A percentile compares a stretch with the other conserved stretches of the same genome.
phyloP scores from a whole-genome alignment of 192 early-diverging fungal species.

The Backusella australiensis region DNA sequence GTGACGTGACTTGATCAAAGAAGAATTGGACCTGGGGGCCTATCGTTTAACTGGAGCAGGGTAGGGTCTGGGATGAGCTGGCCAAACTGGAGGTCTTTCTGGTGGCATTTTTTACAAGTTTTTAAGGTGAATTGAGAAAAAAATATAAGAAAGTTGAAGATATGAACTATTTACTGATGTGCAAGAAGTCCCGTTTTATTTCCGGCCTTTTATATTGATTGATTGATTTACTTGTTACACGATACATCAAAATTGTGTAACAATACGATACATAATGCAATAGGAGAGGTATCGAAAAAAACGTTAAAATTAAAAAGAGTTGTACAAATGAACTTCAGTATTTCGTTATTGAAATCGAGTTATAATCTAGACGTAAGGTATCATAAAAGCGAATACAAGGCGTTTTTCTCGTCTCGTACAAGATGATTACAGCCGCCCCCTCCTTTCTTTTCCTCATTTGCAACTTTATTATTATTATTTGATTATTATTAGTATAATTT shows the following conservation, averaged over 20 bases:
- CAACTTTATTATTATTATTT: not conserved
- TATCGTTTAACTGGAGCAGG: slow-evolving; percentile 19
- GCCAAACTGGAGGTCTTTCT: slow-evolving; percentile 27
- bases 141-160: not conserved
- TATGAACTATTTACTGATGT: not conserved
- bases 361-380: not conserved
- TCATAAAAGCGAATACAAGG: not conserved
- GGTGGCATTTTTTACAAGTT: slow-evolving; percentile 25
- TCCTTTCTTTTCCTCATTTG: not conserved
- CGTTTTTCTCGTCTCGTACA: not conserved
- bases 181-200: not conserved
- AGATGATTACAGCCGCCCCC: not conserved
- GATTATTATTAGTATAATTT: not conserved
- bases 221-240: not conserved
- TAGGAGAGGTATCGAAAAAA: not conserved
- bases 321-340: not conserved
- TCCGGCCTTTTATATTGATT: not conserved
- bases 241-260: not conserved
- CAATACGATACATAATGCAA: not conserved
- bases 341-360: not conserved
- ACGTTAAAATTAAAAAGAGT: not conserved
- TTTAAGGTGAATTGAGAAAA: slow-evolving; percentile 4
- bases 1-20: not conserved
- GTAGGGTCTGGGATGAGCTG: slow-evolving; percentile 27
- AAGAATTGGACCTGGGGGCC: not conserved